These are phyloP conservation scores for Angophora floribunda DNA, from an alignment of 345 rosid genomes.

Conservation along the genomic window DNA sequence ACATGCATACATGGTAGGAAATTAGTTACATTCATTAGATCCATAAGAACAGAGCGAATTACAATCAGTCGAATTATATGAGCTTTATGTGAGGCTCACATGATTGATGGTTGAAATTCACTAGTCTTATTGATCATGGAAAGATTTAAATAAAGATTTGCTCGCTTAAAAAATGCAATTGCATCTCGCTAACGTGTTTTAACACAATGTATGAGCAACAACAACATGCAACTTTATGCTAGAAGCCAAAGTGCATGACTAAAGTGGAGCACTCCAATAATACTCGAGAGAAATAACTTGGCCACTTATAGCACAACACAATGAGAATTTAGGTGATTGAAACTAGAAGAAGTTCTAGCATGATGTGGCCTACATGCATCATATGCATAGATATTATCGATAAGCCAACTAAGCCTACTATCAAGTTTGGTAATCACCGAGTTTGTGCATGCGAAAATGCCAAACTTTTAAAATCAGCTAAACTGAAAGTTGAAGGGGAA, in stretches of 20 bases:
- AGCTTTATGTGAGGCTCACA: accelerated
- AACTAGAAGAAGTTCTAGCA: neutral
- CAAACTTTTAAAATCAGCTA: neutral
- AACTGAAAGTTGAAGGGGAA: no score
- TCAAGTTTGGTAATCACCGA: neutral
- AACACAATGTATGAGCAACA: neutral
- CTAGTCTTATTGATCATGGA: neutral
- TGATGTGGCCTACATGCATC: neutral
- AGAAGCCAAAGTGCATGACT: neutral
- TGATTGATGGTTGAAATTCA: neutral
- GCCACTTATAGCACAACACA: neutral
- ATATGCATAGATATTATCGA: neutral
- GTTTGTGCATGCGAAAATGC: neutral
- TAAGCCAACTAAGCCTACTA: neutral
- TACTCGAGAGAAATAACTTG: neutral
- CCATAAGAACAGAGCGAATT: neutral
- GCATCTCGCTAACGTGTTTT: neutral
- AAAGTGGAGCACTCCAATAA: neutral
- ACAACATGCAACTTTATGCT: neutral
- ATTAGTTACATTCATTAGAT: neutral
- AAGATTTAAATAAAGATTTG: neutral
- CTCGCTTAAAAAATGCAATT: neutral
- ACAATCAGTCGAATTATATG: neutral
- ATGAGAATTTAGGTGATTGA: neutral
- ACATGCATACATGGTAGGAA: neutral